phyloP scores from a whole-genome alignment of 306 rosid species.

The Geum urbanum region DNA sequence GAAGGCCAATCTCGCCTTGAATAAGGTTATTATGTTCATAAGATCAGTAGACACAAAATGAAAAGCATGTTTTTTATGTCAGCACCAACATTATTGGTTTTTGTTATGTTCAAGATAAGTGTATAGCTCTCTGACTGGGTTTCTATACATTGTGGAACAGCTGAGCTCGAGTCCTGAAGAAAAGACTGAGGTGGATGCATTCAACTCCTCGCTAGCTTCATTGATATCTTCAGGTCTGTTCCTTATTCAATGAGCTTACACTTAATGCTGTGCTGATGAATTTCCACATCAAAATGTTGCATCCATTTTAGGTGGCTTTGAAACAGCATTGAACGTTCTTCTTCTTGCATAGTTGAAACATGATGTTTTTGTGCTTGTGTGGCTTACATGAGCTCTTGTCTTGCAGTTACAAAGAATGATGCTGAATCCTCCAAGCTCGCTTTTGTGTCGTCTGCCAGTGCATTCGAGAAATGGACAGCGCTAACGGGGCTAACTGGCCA shows the following conservation, averaged over 20 bases:
- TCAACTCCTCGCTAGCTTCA: conserved; percentile 76
- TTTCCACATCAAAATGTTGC: neutral
- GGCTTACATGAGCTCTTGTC: neutral
- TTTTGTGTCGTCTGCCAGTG: conserved; percentile 70
- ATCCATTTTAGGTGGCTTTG: neutral
- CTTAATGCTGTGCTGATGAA: neutral
- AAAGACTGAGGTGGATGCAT: conserved; percentile 68
- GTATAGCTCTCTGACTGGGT: conserved; percentile 30
- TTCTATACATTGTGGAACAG: conserved; percentile 43
- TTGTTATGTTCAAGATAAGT: neutral
- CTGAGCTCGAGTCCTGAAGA: conserved; percentile 81
- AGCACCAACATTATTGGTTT: conserved; percentile 1
- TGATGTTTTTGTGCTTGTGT: neutral
- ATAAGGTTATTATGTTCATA: conserved; percentile 42
- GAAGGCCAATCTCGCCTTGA: conserved; percentile 77
- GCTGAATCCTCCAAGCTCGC: conserved; percentile 79
- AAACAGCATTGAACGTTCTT: neutral
- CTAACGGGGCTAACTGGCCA: conserved; percentile 62
- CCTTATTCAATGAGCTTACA: neutral
- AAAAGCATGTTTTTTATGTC: neutral
- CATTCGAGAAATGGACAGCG: conserved; percentile 90
- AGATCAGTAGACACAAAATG: neutral
- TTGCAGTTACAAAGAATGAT: conserved; percentile 69
- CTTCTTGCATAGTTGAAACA: neutral
- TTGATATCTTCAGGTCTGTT: conserved; percentile 74